Conservation (phyloP, 176 grass and related monocot species). For the Musa beccarii region DNA sequence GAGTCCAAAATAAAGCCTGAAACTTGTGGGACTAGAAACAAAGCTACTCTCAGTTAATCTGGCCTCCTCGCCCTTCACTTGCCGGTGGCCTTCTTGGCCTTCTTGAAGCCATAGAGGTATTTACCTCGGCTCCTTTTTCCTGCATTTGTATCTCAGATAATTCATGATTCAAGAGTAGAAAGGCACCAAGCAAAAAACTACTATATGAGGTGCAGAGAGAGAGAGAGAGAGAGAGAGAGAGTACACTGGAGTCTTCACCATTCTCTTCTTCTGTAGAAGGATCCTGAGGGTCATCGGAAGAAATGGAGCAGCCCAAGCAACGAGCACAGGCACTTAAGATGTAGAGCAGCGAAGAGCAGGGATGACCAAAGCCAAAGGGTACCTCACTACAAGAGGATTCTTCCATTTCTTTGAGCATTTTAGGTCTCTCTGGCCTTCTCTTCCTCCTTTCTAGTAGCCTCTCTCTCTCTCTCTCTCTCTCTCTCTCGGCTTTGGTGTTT, state of each 20-base stretch:
- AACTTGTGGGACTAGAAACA: too few species aligned
- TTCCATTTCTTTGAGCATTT: background rate
- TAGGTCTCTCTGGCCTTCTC: too few species aligned
- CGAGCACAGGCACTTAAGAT: constrained; percentile 10
- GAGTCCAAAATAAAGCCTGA: too few species aligned
- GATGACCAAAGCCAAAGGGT: background rate
- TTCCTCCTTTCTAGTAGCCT: background rate
- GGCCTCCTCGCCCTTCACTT: constrained; percentile 26
- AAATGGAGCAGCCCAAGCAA: constrained; percentile 16
- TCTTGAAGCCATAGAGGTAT: background rate
- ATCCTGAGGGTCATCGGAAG: constrained; percentile 4
- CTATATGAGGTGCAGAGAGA: background rate
- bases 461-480: background rate
- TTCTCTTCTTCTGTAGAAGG: background rate
- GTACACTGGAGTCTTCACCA: constrained; percentile 9
- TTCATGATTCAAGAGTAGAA: background rate
- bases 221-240: constrained; percentile 9
- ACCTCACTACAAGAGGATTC: background rate
- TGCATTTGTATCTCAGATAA: background rate
- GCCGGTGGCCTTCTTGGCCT: background rate
- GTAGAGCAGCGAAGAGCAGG: constrained; percentile 19
- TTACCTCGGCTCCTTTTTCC: background rate
- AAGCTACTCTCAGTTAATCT: constrained; percentile 11
- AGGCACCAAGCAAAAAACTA: background rate
- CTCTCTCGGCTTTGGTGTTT: background rate